phyloP scores from a whole-genome alignment of 106 monocot genomes.

The Dendrobium officinale region DNA sequence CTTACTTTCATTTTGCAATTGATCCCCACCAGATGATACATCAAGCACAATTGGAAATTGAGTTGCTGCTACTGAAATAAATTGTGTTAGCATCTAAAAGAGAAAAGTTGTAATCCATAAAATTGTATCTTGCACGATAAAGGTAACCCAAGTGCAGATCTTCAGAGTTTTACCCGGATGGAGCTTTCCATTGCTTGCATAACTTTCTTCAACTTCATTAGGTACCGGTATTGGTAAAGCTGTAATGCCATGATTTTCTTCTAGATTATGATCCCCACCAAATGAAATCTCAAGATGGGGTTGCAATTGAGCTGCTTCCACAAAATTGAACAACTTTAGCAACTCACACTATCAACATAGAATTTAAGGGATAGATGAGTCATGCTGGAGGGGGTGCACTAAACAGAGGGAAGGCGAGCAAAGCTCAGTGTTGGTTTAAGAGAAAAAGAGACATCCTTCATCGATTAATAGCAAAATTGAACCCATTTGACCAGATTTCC shows the following conservation, averaged over 20 bases:
- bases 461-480: too few relatives aligned
- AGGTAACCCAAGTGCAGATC: background rate
- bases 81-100: background rate
- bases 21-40: background rate
- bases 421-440: too few relatives aligned
- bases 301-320: background rate
- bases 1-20: background rate
- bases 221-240: background rate
- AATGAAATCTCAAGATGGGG: conserved; percentile 3
- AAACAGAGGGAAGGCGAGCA: too few relatives aligned
- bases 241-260: background rate
- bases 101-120: background rate
- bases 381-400: too few relatives aligned
- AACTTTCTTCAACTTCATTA: background rate
- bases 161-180: background rate
- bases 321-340: background rate
- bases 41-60: background rate
- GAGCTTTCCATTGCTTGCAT: conserved; percentile 2
- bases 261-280: background rate
- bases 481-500: too few relatives aligned
- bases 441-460: too few relatives aligned
- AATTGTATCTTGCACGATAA: background rate
- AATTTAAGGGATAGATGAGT: background rate
- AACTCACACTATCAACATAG: background rate
- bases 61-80: background rate